Percentiles rank a stretch among this genome's conserved stretches.
These are phyloP conservation scores for Colletotrichum sansevieriae DNA, from an alignment of 2,329 filamentous ascomycete species.

Conservation along the genomic window DNA sequence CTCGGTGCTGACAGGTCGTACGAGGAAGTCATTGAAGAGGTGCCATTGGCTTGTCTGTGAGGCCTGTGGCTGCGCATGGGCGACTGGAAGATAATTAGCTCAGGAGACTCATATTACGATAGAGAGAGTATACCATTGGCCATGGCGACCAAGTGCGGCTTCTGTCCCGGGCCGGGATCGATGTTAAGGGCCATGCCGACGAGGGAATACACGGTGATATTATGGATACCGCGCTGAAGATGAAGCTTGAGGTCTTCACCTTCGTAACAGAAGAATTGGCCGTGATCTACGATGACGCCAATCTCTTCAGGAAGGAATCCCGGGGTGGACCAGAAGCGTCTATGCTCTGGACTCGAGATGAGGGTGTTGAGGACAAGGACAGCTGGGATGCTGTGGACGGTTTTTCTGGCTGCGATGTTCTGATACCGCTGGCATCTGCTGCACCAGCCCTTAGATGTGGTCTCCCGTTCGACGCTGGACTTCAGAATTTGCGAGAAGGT, in stretches of 20 bases:
- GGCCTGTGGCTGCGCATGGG: slow-evolving; percentile 72
- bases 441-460: slow-evolving; percentile 93
- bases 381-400: slow-evolving; percentile 82
- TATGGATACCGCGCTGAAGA: slow-evolving; percentile 81
- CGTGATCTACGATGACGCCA: slow-evolving; percentile 88
- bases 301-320: slow-evolving; percentile 96
- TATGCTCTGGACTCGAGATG: slow-evolving; percentile 78
- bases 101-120: neutral
- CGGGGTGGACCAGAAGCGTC: slow-evolving; percentile 87
- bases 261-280: slow-evolving; percentile 96
- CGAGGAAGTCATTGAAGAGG: slow-evolving; percentile 96
- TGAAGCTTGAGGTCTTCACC: slow-evolving; percentile 88
- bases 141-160: slow-evolving; percentile 90
- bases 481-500: slow-evolving; percentile 95
- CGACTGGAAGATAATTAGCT: slow-evolving; percentile 59
- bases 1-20: slow-evolving; percentile 81
- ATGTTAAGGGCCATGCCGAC: slow-evolving; percentile 93
- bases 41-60: slow-evolving; percentile 84
- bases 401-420: slow-evolving; percentile 85
- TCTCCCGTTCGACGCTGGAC: slow-evolving; percentile 89
- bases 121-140: slow-evolving; percentile 75
- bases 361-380: slow-evolving; percentile 92
- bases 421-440: slow-evolving; percentile 92
- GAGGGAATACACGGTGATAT: slow-evolving; percentile 90
- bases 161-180: slow-evolving; percentile 85